Base-by-base conservation (phyloP, 176 grass and related monocot species). In the Cocos nucifera region DNA sequence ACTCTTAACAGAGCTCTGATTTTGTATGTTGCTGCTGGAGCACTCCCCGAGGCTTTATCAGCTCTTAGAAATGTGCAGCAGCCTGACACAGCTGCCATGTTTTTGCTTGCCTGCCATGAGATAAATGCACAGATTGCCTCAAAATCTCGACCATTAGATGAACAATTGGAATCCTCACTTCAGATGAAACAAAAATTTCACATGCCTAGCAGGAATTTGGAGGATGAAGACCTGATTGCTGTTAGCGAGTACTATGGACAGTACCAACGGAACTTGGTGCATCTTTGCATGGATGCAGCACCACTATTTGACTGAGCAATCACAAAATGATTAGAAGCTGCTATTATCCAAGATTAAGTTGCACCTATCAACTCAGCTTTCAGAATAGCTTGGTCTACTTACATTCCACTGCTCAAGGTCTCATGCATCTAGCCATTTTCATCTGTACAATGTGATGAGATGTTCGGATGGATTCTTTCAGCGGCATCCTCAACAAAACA, bases 41-140 rank as follows among this genome's bases (percentile, higher is more conserved):
- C 87, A 58, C 64, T 97, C 19, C 63, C 84, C 0, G 93, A 97
- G 78, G 93, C 84, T 71, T 82, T 97, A 57, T 78, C 83, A 57
- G 86, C 87, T 55, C 81, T 88, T 48, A 77, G 93, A 55, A 87
- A 74, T 62, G 84, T 70, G 57, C 82, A 78, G 71, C 84, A 81
- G 35, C 93, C 83, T 63, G 93, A 97, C 60, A 86, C 77, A 7
- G 93, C 87, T 3, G 87, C 93, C 15, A 67, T 97, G 76, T 97
- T 88, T 72, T 78, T 97, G 76, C 87, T 97, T 73, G 93, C 93
- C 16, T 91, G 93, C 70, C 93, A 97, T 67, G 93, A 97, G 63
- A 92, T 91, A 25, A 80, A 85, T 65, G 68, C 78, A 51, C 87
- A 85, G 68, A 76, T 70, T 9, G 58, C 69, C 1, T 18, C 35